phyloP scores from a whole-genome alignment of 768 basidiomycete genomes.

The Sarcodon sp. region DNA sequence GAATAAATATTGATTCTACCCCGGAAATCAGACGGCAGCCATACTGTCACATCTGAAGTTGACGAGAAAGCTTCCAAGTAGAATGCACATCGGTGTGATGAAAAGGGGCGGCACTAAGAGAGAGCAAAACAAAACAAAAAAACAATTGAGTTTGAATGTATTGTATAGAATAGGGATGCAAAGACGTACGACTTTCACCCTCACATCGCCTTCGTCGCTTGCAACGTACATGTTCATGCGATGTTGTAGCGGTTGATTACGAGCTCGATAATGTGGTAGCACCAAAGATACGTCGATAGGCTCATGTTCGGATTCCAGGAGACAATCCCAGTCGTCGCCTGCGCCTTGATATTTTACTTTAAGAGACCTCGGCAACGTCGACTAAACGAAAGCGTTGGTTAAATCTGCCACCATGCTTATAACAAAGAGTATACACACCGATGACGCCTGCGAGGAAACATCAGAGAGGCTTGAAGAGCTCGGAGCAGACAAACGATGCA shows the following conservation, averaged over 20 bases:
- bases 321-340: slow-evolving; percentile 50
- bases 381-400: neutral
- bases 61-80: slow-evolving; percentile 43
- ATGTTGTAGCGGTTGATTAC: slow-evolving; percentile 57
- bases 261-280: slow-evolving; percentile 70
- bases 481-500: neutral
- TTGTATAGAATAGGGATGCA: neutral
- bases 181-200: slow-evolving; percentile 59
- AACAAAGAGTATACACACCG: neutral
- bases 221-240: slow-evolving; percentile 60
- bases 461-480: neutral
- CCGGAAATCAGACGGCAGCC: slow-evolving; percentile 70
- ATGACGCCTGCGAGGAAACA: neutral
- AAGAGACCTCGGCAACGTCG: slow-evolving; percentile 25
- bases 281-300: slow-evolving; percentile 55
- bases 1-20: slow-evolving; percentile 41
- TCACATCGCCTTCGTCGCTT: slow-evolving; percentile 38
- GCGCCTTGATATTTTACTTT: slow-evolving; percentile 52
- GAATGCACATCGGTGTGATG: slow-evolving; percentile 17
- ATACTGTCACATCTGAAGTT: slow-evolving; percentile 54
- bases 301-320: slow-evolving; percentile 35
- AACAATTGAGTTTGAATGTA: neutral
- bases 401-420: neutral
- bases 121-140: no score
- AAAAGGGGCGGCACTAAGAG: slow-evolving; percentile 11